Conservation (phyloP, 2,329 filamentous ascomycete species). For the Ophiostoma populinum region DNA sequence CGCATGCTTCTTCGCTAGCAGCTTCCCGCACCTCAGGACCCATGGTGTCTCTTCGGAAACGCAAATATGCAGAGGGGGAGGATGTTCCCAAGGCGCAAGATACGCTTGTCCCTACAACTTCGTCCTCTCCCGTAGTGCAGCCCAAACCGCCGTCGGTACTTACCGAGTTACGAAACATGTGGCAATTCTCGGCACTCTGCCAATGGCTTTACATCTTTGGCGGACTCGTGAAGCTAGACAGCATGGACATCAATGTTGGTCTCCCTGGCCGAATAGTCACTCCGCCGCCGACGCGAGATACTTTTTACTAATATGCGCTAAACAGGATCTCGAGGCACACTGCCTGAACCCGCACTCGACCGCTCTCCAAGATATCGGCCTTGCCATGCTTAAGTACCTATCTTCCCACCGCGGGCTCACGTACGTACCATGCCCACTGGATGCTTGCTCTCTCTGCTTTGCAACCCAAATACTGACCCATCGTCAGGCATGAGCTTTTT, state of each 20-base stretch:
- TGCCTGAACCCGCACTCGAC: slow-evolving; percentile 67
- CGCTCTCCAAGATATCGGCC: slow-evolving; percentile 62
- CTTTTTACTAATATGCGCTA: no score
- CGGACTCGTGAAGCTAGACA: slow-evolving; percentile 72
- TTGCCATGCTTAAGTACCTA: slow-evolving; percentile 78
- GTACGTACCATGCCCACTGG: slow-evolving; percentile 32
- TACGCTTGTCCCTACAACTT: neutral
- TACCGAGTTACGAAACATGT: slow-evolving; percentile 65
- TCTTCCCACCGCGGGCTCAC: slow-evolving; percentile 86
- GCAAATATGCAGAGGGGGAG: slow-evolving; percentile 2
- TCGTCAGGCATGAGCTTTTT: slow-evolving; percentile 59
- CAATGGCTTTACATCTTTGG: slow-evolving; percentile 93
- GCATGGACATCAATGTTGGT: slow-evolving; percentile 73
- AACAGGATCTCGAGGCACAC: slow-evolving; percentile 83
- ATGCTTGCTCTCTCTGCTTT: neutral
- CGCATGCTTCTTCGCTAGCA: no score
- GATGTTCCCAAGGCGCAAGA: neutral
- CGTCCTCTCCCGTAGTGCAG: neutral
- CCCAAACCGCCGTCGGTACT: slow-evolving; percentile 27
- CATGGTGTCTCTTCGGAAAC: slow-evolving; percentile 25
- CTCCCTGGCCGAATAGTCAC: no score
- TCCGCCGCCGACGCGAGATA: no score
- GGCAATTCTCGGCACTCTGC: slow-evolving; percentile 87
- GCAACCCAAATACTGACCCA: neutral
- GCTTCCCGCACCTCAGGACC: no score